A percentile compares a stretch with the other conserved stretches of the same genome.
These are phyloP conservation scores for Malus hybrid DNA, from an alignment of 331 rosid species.

Conservation along the genomic window DNA sequence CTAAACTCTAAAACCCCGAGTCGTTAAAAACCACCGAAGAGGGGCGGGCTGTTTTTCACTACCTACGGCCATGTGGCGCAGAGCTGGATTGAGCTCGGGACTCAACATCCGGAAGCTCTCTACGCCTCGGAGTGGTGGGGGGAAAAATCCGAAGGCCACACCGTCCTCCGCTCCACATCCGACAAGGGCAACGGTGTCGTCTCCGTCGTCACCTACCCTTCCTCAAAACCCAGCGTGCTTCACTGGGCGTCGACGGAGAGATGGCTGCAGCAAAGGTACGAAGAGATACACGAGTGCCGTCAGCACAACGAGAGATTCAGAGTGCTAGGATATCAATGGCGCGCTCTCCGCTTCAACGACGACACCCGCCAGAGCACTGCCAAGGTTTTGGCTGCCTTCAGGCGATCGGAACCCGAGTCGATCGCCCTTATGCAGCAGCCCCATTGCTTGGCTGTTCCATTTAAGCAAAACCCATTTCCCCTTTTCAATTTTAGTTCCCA, in stretches of 20 bases:
- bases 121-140: constrained; percentile 98
- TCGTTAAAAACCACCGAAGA: neutral
- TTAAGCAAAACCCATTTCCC: constrained; percentile 26
- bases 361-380: constrained; percentile 80
- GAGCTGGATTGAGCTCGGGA: constrained; percentile 4
- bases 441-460: constrained; percentile 88
- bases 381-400: constrained; percentile 59
- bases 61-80: constrained; percentile 37
- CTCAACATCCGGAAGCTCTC: constrained; percentile 44
- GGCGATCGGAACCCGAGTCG: constrained; percentile 40
- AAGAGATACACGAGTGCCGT: constrained; percentile 36
- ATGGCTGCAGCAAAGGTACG: constrained; percentile 60
- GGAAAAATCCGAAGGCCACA: constrained; percentile 30
- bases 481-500: too few species aligned
- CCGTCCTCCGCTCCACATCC: constrained; percentile 65
- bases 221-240: constrained; percentile 58
- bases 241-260: constrained; percentile 55
- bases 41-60: constrained; percentile 3
- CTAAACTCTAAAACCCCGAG: neutral
- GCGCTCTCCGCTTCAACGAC: constrained; percentile 76
- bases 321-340: constrained; percentile 87
- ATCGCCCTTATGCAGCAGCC: constrained; percentile 79
- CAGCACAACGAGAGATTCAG: constrained; percentile 33
- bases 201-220: constrained; percentile 63
- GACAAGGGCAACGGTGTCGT: constrained; percentile 78